Evolutionary conservation across 768 basidiomycete species (phyloP), one percentile per base, ranked within the genome.

Genomic region (Pulveroboletus sp.): DNA sequence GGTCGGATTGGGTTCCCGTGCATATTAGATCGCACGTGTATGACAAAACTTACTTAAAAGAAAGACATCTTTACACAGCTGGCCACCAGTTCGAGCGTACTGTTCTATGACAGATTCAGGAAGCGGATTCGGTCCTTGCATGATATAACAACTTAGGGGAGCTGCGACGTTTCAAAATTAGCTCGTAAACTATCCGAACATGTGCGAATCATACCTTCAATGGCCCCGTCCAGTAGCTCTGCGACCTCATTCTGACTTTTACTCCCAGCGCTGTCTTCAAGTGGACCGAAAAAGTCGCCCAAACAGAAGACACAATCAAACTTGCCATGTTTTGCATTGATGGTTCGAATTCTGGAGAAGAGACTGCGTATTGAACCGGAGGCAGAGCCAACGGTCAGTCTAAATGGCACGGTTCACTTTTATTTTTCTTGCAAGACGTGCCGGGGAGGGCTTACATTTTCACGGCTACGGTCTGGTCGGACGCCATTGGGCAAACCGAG

Each of bases 261-360:
- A 13, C 67, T 66, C 12, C 55, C 65, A 2, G 61, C 49, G 6
- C 43, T 47, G 13, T 61, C 67, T 56, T 70, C 71, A n/a, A 72
- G 61, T 2, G 75, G 76, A 6, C 86, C 86, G 67, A 93, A 91
- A 70, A 94, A 93, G 68, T 92, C 87, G n/a, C 91, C 91, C 7
- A 75, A 72, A 57, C 88, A 90, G 43, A 94, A 75, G 7, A 85
- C 78, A 47, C 90, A 77, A 61, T 92, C 88, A 63, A 98, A 97
- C 64, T 89, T 90, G 52, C 94, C 94, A 68, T 97, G 90, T 70
- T 95, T 97, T 45, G 82, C 75, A 71, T 98, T 84, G 56, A 97
- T 90, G 24, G 81, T 70, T 51, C 80, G 84, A 59, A 97, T 78
- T 74, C 93, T 97, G 49, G 79, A 66, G 60, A 91, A 85, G 24